Percentiles rank a stretch among this genome's conserved stretches.
These are phyloP conservation scores for Syzygium jambos DNA, from an alignment of 345 rosid species.

Conservation along the genomic window DNA sequence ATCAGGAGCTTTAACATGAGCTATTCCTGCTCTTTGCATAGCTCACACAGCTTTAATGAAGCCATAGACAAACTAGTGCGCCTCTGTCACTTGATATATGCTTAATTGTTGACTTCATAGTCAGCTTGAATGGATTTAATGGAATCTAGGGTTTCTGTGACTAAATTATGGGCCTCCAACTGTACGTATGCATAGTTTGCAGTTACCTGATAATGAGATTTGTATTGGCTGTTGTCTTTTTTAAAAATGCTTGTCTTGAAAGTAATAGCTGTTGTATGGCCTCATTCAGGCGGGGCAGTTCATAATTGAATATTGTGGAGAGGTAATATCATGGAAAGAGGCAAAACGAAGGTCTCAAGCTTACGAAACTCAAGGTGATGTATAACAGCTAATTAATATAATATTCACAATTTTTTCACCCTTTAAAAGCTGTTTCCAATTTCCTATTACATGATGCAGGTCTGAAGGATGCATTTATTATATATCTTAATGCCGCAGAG, in stretches of 20 bases:
- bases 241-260: background rate
- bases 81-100: background rate
- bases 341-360: slow-evolving; percentile 78
- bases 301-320: slow-evolving; percentile 95
- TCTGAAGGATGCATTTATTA: slow-evolving; percentile 85
- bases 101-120: background rate
- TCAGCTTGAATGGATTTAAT: background rate
- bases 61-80: background rate
- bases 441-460: slow-evolving; percentile 37
- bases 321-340: slow-evolving; percentile 93
- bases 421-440: background rate
- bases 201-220: background rate
- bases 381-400: background rate
- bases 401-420: background rate
- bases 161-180: background rate
- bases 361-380: slow-evolving; percentile 66
- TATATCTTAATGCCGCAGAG: slow-evolving; percentile 71
- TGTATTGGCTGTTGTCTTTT: background rate
- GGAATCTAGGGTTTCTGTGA: background rate
- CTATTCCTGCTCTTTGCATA: background rate
- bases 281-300: slow-evolving; percentile 67
- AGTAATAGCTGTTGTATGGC: background rate
- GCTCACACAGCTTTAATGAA: background rate
- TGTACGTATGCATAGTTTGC: background rate
- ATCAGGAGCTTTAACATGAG: background rate